Evolutionary conservation across 306 rosid species (phyloP), one percentile per base, ranked within the genome.

Genomic region (Geum urbanum): DNA sequence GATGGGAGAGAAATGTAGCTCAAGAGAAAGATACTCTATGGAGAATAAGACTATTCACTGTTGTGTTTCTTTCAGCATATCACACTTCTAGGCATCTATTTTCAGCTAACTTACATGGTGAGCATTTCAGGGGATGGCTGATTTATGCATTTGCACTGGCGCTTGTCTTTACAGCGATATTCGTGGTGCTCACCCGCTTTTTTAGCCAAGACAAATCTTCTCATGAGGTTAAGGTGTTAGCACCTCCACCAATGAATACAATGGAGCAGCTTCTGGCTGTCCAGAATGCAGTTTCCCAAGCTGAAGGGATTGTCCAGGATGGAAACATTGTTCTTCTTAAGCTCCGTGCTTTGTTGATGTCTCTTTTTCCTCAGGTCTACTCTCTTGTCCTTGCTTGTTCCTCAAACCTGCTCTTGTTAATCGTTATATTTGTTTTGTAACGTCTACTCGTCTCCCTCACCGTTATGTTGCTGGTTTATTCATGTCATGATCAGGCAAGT

Each of bases 261-360:
- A 78, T 91, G 99, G 99, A 95, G 73, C 99, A 95, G 82, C 92
- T 95, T 82, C 76, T 89, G 81, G 95, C 92, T 56, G 91, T 95
- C 69, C 99, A 95, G 82, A 91, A 83, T 75, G 96, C 80, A 15
- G 81, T 89, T 75, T 80, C 92, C 66, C 96, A 87, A 76, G 87
- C 88, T 32, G 97, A 91, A 75, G 88, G 79, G 73, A 11, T 86
- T 70, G 77, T 95, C 70, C 99, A 91, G 69, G 96, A 87, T 64
- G 86, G 84, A 15, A 91, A 91, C 63, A 59, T 95, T 53, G 75
- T 89, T 81, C 91, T 95, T 50, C 96, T 95, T 67, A 95, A 95
- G 83, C 48, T 89, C 43, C 92, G 96, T 0, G 97, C 88, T 48
- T 69, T 95, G 84, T 66, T 91, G 68, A 83, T 91, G 13, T 82